Conservation (phyloP, 495 filamentous ascomycete species). For the Lasiosphaeris hirsuta region DNA sequence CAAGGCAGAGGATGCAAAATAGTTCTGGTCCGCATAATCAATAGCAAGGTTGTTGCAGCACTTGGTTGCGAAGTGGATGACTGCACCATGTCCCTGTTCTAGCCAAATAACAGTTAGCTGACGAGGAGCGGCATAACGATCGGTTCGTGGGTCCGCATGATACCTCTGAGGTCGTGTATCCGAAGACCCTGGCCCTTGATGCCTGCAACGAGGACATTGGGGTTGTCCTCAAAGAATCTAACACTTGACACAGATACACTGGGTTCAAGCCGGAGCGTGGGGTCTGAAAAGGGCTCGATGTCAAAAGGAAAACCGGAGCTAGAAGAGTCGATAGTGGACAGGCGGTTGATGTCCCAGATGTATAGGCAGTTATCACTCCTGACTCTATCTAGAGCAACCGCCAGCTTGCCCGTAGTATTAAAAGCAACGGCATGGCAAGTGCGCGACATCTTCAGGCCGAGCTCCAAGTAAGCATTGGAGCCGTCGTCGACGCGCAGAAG, state of each 20-base stretch:
- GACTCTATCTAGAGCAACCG: conserved; percentile 84
- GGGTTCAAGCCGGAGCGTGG: conserved; percentile 68
- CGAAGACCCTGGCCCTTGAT: conserved; percentile 81
- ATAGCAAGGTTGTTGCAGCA: conserved; percentile 90
- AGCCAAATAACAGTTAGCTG: background rate
- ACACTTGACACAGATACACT: conserved; percentile 87
- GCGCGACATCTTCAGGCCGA: conserved; percentile 79
- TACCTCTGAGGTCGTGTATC: conserved; percentile 89
- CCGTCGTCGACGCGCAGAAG: conserved; percentile 71
- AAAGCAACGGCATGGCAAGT: conserved; percentile 92
- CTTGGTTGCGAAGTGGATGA: conserved; percentile 63
- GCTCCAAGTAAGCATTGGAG: conserved; percentile 61
- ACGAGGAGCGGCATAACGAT: background rate
- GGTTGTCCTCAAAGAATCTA: conserved; percentile 83
- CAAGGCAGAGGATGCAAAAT: conserved; percentile 83
- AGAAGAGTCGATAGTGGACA: conserved; percentile 45
- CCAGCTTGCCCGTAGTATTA: conserved; percentile 71
- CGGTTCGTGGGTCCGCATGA: background rate
- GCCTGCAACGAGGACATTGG: conserved; percentile 75
- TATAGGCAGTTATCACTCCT: conserved; percentile 91
- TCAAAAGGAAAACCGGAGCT: conserved; percentile 37
- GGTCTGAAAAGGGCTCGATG: conserved; percentile 48
- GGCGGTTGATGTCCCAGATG: conserved; percentile 83
- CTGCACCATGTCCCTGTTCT: conserved; percentile 38
- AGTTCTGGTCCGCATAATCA: conserved; percentile 86